Evolutionary conservation across 2,329 filamentous ascomycete species (phyloP).

Genomic region (Colletotrichum eleusines): DNA sequence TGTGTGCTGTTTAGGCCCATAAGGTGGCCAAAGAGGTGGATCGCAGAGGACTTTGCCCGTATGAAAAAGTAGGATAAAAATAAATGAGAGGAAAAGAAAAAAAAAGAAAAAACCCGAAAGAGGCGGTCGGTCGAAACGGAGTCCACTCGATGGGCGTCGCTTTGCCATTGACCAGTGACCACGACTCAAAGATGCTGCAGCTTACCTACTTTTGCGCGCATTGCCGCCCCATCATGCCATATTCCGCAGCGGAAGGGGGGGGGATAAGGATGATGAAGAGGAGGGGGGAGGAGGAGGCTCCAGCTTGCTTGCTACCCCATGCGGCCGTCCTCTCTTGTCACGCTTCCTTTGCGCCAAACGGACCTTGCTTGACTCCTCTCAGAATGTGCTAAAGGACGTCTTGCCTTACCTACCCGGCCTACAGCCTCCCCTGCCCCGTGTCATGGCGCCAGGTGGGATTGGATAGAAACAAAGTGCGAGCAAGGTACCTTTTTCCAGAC

Average conservation of each 20-base stretch:
- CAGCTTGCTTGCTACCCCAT: constrained; percentile 29
- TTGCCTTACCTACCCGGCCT: background rate
- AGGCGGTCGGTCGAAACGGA: constrained; percentile 42
- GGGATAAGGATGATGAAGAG: background rate
- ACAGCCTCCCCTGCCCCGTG: background rate
- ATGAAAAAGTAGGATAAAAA: constrained; percentile 7
- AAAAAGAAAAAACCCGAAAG: constrained; percentile 11
- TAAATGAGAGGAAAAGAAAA: constrained; percentile 1
- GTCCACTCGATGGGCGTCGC: constrained; percentile 14
- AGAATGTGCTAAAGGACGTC: background rate
- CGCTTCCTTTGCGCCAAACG: background rate
- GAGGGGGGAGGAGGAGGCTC: no score
- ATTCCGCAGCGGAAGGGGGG: background rate
- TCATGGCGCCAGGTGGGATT: background rate
- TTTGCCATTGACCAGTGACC: constrained; percentile 39
- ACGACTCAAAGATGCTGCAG: constrained; percentile 34
- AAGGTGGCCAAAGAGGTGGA: constrained; percentile 5
- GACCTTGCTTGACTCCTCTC: background rate
- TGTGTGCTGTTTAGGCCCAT: constrained; percentile 20
- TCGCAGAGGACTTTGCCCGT: background rate
- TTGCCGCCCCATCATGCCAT: constrained; percentile 22
- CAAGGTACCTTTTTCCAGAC: constrained; percentile 18
- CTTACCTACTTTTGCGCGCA: constrained; percentile 13
- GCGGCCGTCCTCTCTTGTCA: constrained; percentile 10
- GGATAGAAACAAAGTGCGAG: background rate